A percentile compares a stretch with the other conserved stretches of the same genome.
Evolutionary conservation across 1,139 yeast species (phyloP).

Genomic region (Nakaseomyces sp.): DNA sequence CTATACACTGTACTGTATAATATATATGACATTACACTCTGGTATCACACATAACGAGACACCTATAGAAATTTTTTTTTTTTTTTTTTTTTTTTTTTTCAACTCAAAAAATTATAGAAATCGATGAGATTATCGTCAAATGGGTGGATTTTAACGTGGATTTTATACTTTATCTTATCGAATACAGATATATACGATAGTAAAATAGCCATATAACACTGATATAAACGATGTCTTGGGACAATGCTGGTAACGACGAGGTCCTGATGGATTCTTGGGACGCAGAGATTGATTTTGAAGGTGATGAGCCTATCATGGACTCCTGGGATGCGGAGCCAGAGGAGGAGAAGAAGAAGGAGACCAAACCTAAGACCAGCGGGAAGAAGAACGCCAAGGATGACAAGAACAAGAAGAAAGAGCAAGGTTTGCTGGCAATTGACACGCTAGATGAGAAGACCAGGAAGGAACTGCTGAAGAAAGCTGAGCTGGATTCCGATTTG

Average conservation of each 20-base stretch:
- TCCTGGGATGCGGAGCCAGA: conserved; percentile 71
- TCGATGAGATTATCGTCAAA: no score
- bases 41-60: no score
- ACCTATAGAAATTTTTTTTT: no score
- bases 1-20: no score
- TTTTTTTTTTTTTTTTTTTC: no score
- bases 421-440: conserved; percentile 46
- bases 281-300: conserved; percentile 41
- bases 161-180: no score
- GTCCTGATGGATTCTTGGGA: conserved; percentile 71
- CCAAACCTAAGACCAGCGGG: conserved; percentile 34
- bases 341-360: conserved; percentile 36
- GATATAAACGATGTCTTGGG: conserved; percentile 36
- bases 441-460: conserved; percentile 57
- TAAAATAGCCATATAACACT: no score
- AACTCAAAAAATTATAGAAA: no score
- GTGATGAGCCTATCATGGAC: conserved; percentile 65
- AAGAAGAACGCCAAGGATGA: conserved; percentile 24
- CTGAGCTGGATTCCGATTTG: conserved; percentile 77
- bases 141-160: no score
- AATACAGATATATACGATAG: not conserved
- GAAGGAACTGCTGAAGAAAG: conserved; percentile 63
- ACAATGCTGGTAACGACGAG: conserved; percentile 47
- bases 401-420: conserved; percentile 23
- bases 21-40: no score